Base-by-base conservation (phyloP, 345 rosid species). In the Syzygium grande region DNA sequence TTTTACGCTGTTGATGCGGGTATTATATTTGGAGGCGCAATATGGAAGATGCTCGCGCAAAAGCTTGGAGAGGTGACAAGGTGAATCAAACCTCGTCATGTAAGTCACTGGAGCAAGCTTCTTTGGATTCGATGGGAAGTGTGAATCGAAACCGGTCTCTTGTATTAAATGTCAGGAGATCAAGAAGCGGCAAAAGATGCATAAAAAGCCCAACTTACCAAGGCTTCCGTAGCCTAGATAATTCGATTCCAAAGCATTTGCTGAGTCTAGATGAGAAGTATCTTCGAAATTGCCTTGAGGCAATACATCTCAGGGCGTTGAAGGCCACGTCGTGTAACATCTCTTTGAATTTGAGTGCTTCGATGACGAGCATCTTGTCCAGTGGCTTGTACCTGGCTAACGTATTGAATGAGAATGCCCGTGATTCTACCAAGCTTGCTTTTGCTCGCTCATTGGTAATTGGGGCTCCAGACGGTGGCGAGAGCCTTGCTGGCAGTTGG, bases 221-320 rank as follows among this genome's bases (percentile, higher is more conserved):
- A 54, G 92, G 91, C 79, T 89, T 89, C 54, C 88, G 85, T 86
- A 90, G 90, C 86, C 88, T 92, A 21, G 96, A 93, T 61, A 89
- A 87, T 91, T 94, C 92, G 93, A 94, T 96, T 86, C 96, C 96
- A 49, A 94, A 93, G 93, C 93, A 92, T 93, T 68, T 97, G 93
- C 94, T 94, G 56, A 92, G 94, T 52, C 85, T 93, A 11, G 96
- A 97, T 88, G 99, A 95, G 89, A 96, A 94, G 88, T 94, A 94
- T 91, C 95, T 96, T 10, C 96, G 94, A 10, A 89, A 91, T 46
- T 97, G 99, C 90, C 94, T 97, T 46, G 95, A 97, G 52, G 77
- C 90, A 88, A 95, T 96, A 84, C 95, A 93, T 84, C 80, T 89
- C 51, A 92, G 92, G 56, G 94, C 95, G 53, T 92, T 93, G 43